Conservation (phyloP, 306 rosid species). For the Echinosophora koreensis region DNA sequence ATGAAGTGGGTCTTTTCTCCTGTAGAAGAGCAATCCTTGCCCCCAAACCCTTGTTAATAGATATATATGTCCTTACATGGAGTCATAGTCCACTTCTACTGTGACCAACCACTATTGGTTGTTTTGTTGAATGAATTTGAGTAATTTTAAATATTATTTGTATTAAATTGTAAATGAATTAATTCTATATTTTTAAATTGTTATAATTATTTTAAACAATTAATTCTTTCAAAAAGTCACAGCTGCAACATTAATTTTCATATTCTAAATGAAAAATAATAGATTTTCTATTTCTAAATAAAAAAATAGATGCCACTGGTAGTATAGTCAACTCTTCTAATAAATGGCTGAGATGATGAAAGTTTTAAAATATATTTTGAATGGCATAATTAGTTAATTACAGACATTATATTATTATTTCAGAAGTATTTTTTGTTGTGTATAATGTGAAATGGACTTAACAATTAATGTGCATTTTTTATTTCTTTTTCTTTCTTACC, state of each 20-base stretch:
- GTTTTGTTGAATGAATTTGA: too few relatives aligned
- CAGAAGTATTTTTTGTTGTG: background rate
- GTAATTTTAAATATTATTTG: too few relatives aligned
- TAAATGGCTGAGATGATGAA: background rate
- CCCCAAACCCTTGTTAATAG: too few relatives aligned
- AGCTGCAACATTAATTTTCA: background rate
- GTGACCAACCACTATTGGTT: too few relatives aligned
- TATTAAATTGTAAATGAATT: background rate
- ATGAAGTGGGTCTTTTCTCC: too few relatives aligned
- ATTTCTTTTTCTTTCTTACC: background rate
- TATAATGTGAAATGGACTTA: too few relatives aligned
- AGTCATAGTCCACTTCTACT: too few relatives aligned
- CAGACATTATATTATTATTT: background rate
- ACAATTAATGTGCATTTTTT: too few relatives aligned
- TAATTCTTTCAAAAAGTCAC: too few relatives aligned
- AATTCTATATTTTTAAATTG: background rate
- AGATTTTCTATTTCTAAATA: background rate
- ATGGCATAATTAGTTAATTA: background rate
- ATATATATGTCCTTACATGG: too few relatives aligned
- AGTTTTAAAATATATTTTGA: background rate
- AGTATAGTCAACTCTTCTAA: background rate
- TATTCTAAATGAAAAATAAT: too few relatives aligned
- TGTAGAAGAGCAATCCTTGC: too few relatives aligned
- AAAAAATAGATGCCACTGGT: background rate
- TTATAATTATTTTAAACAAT: background rate